Base-by-base conservation (phyloP, 2,329 filamentous ascomycete species). In the Nemania bipapillata region DNA sequence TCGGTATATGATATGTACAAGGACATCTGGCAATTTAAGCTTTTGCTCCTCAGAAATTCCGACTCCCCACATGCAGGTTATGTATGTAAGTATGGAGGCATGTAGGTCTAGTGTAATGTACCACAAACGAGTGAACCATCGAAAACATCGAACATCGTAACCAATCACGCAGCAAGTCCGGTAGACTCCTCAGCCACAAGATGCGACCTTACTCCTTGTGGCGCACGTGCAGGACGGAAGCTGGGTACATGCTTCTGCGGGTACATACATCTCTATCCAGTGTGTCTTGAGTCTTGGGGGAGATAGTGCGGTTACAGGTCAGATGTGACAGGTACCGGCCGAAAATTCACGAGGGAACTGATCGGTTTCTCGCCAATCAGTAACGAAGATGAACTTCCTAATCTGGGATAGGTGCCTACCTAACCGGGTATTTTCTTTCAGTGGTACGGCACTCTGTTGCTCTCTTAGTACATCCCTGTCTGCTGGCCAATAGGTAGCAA, bases 201-300 rank as follows among this genome's bases (percentile, higher is more conserved):
- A 68, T 68, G 22, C 60, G 45, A 68, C 61, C 8, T 26, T 40
- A 58, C 63, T 47, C 40, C 55, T 49, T 63, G 65, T 68, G 65
- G 65, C 65, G 60, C 60, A 63, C 22, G 49, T 32, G 42, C 28
- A 47, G 52, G 35, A 49, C 52, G 52, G 54, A 32, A 32, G 9
- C 30, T 32, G 30, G 30, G 30, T 32, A 32, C 4, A 32, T 32
- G 30, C 30, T 32, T 32, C 30, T 32, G 30, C 30, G 30, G 30
- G 30, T 32, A 32, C 30, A 32, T 32, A 32, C 30, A 32, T 4
- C 30, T 4, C 30, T 32, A 32, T 32, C 9, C 30, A 32, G 30
- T 32, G 8, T 7, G 40, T 53, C 53, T 47, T 28, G 37, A 49
- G 8, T 28, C 37, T 59, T 40, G 15, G 17, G 40, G 40, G 17